Conservation (phyloP, 2,329 filamentous ascomycete species). For the Paramyrothecium roridum region DNA sequence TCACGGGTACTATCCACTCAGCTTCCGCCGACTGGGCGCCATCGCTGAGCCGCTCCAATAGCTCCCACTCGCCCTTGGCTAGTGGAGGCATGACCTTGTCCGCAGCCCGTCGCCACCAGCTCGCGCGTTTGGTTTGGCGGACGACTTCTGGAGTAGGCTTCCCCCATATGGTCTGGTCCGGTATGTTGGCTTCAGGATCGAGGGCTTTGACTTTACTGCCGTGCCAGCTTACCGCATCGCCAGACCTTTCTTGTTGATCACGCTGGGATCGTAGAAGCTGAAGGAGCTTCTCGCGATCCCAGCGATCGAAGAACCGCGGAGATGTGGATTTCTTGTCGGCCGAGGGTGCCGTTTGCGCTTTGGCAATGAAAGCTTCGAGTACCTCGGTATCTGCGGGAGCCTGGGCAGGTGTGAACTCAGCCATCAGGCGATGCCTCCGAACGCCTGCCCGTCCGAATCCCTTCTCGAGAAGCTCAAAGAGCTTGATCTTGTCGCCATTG, state of each 20-base stretch:
- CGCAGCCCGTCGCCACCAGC: conserved; percentile 44
- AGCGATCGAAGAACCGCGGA: neutral
- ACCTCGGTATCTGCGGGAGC: conserved; percentile 36
- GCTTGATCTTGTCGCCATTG: conserved; percentile 39
- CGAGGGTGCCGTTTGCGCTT: conserved; percentile 10
- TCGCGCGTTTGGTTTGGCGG: conserved; percentile 37
- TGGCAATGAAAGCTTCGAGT: conserved; percentile 25
- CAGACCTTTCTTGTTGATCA: conserved; percentile 20
- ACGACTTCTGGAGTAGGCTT: conserved; percentile 35
- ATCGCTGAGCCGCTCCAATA: conserved; percentile 41
- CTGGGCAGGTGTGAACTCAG: conserved; percentile 30
- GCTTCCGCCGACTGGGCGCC: conserved; percentile 33
- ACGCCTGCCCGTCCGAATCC: conserved; percentile 53
- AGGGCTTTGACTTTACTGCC: conserved; percentile 19
- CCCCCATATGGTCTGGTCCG: conserved; percentile 47
- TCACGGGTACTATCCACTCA: conserved; percentile 34
- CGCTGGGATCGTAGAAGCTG: conserved; percentile 39
- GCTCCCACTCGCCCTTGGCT: conserved; percentile 51
- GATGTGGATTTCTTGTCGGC: neutral
- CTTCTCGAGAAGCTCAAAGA: conserved; percentile 45
- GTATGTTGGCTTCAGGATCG: conserved; percentile 32
- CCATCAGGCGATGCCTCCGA: conserved; percentile 45
- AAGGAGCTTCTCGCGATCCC: conserved; percentile 44
- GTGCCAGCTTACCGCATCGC: conserved; percentile 20
- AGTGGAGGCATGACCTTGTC: conserved; percentile 53